These are phyloP conservation scores for Yarrowia deformans DNA, from an alignment of 805 yeast species.

Conservation along the genomic window DNA sequence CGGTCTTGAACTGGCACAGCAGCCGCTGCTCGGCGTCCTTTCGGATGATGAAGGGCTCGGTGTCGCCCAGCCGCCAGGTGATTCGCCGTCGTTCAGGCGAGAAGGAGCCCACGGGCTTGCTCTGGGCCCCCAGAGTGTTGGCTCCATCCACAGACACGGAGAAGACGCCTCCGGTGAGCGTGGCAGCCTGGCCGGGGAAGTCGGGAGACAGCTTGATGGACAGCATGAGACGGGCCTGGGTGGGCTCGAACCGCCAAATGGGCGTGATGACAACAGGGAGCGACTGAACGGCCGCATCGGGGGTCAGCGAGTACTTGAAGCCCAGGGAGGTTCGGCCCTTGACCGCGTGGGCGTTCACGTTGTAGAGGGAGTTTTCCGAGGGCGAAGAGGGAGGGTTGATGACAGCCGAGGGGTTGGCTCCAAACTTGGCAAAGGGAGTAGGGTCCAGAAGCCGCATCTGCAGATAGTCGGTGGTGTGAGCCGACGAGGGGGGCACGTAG, in stretches of 20 bases:
- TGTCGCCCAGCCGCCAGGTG: conserved; percentile 74
- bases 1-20: conserved; percentile 86
- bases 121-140: conserved; percentile 70
- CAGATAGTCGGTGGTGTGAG: conserved; percentile 27
- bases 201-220: conserved; percentile 65
- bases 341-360: conserved; percentile 36
- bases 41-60: conserved; percentile 51
- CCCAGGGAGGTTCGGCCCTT: conserved; percentile 66
- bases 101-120: conserved; percentile 92
- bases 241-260: conserved; percentile 86
- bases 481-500: conserved; percentile 52
- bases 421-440: conserved; percentile 45
- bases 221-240: conserved; percentile 84
- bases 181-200: conserved; percentile 53
- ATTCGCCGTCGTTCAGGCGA: conserved; percentile 84
- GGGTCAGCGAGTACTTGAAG: conserved; percentile 68
- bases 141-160: conserved; percentile 70
- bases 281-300: conserved; percentile 55
- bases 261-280: conserved; percentile 76
- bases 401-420: conserved; percentile 62
- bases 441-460: conserved; percentile 14
- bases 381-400: conserved; percentile 50
- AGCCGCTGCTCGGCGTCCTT: conserved; percentile 66
- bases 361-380: conserved; percentile 45
- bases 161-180: conserved; percentile 56